Evolutionary conservation across 345 rosid genomes (phyloP).

Genomic region (Tarenaya hassleriana): DNA sequence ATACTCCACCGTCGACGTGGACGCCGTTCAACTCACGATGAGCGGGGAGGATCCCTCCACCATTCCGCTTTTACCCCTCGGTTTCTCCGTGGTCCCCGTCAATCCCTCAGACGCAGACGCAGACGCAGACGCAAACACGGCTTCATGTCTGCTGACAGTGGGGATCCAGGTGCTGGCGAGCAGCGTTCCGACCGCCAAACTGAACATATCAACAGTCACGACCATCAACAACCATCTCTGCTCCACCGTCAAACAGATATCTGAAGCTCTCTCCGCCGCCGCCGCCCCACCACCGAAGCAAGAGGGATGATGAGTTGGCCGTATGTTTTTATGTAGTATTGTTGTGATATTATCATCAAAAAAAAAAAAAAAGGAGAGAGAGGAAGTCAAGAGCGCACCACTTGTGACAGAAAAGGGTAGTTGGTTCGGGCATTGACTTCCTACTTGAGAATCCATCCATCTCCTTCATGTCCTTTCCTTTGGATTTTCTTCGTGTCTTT

Average conservation of each 20-base stretch:
- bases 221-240: slow-evolving; percentile 65
- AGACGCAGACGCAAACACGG: slow-evolving; percentile 13
- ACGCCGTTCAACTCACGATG: slow-evolving; percentile 71
- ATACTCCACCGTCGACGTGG: slow-evolving; percentile 63
- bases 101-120: not conserved
- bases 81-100: slow-evolving; percentile 59
- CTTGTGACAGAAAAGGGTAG: slow-evolving; percentile 25
- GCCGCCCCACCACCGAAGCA: slow-evolving; percentile 22
- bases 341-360: no score
- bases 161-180: slow-evolving; percentile 82
- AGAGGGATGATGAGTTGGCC: no score
- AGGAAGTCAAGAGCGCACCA: slow-evolving; percentile 98
- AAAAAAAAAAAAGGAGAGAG: slow-evolving; percentile 3
- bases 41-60: slow-evolving; percentile 67
- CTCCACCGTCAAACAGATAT: slow-evolving; percentile 62
- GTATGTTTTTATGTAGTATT: no score
- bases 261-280: slow-evolving; percentile 40
- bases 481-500: no score
- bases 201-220: slow-evolving; percentile 55
- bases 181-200: slow-evolving; percentile 59
- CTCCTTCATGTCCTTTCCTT: not conserved
- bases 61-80: slow-evolving; percentile 74
- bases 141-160: slow-evolving; percentile 59
- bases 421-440: slow-evolving; percentile 99
- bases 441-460: slow-evolving; percentile 6